Evolutionary conservation across 2,329 filamentous ascomycete species (phyloP), one percentile per base, ranked within the genome.

Genomic region (Kalaharituber pfeilii): DNA sequence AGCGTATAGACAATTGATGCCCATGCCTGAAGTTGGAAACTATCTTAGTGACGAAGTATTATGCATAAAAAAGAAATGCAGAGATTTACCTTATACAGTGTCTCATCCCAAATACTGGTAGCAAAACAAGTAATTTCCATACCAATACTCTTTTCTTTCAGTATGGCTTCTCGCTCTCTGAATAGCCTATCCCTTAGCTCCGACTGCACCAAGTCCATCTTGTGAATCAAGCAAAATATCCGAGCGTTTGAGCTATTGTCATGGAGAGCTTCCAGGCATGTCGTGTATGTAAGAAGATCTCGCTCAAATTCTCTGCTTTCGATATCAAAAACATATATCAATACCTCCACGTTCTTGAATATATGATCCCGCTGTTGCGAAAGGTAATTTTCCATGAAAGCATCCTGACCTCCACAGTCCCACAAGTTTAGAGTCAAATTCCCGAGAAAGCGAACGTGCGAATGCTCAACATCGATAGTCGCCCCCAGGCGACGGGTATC

Each of bases 261-360:
- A 53, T 82, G 77, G 36, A 98, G 75, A 0, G 91, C 91, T 50
- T 82, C 79, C 62, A 96, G 86, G 67, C 96, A 91, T 61, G 85
- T 83, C 52, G 82, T 80, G 72, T 96, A 98, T 56, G 87, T 94
- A 55, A 89, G 80, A 52, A 96, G 79, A 67, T 98, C 91, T 63
- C 86, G 83, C 59, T 91, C 85, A 64, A 94, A 86, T 68, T 96
- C 91, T 66, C 87, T 83, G 18, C 86, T 94, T 68, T 96, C 91
- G 62, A 96, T 93, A 68, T 98, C 91, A 71, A 98, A 98, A 68
- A 98, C 91, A 72, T 98, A 98, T 69, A 98, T 96, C 56, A 98
- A 78, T 51, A 96, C 91, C 51, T 88, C 89, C 58, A 95, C 91
- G 67, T 91, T 89, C 65, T 82, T 86, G 72, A 98, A 98, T 69